Percentiles rank a stretch among this genome's conserved stretches.
Evolutionary conservation across 345 rosid species (phyloP).

Genomic region (Citrus glauca): DNA sequence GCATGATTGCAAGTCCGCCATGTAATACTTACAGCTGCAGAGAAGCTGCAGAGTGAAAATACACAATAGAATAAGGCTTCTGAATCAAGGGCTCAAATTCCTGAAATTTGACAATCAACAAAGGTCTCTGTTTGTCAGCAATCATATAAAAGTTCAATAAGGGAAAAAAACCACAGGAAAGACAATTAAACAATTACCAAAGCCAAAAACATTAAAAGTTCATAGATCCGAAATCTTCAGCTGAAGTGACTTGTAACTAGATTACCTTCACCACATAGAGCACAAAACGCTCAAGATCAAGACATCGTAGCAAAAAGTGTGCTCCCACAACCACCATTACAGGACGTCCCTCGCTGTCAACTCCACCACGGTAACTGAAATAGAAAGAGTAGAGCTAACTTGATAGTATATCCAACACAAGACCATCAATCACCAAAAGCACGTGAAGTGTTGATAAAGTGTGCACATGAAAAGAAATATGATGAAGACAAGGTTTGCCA

Average conservation of each 20-base stretch:
- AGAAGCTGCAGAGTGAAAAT: slow-evolving; percentile 93
- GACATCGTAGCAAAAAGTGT: slow-evolving; percentile 89
- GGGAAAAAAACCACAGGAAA: slow-evolving; percentile 2
- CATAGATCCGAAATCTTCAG: slow-evolving; percentile 5
- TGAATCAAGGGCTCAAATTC: slow-evolving; percentile 97
- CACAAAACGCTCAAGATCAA: slow-evolving; percentile 88
- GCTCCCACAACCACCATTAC: slow-evolving; percentile 99
- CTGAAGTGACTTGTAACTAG: slow-evolving; percentile 1
- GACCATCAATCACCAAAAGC: slow-evolving; percentile 10
- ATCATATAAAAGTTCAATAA: neutral
- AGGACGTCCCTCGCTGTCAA: slow-evolving; percentile 88
- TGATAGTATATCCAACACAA: neutral
- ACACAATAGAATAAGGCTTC: slow-evolving; percentile 88
- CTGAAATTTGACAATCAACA: slow-evolving; percentile 42
- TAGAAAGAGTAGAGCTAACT: slow-evolving; percentile 20
- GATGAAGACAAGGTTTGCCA: neutral
- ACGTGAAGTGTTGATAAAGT: neutral
- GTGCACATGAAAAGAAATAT: slow-evolving; percentile 1
- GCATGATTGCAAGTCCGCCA: slow-evolving; percentile 8
- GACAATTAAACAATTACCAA: slow-evolving; percentile 1
- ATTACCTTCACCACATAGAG: slow-evolving; percentile 74
- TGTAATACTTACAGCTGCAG: slow-evolving; percentile 75
- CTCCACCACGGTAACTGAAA: slow-evolving; percentile 94
- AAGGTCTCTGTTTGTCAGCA: neutral
- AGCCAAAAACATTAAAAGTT: neutral